Evolutionary conservation across 768 basidiomycete species (phyloP).

Genomic region (Kwoniella shandongensis): DNA sequence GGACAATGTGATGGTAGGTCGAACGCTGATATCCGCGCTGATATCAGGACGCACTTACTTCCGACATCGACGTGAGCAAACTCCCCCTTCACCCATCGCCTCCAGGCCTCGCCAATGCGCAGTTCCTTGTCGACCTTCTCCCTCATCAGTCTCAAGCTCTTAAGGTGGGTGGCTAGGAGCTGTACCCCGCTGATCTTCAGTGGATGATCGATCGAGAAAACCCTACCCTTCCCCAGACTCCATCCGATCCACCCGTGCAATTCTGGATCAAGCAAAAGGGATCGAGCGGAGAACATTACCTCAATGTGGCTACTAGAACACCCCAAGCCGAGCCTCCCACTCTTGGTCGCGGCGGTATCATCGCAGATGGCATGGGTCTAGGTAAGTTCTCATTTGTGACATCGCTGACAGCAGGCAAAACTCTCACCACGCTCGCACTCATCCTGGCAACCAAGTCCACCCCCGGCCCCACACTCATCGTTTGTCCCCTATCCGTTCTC

Average conservation of each 20-base stretch:
- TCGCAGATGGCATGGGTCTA: conserved; percentile 85
- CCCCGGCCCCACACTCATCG: conserved; percentile 67
- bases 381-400: conserved; percentile 52
- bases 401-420: conserved; percentile 66
- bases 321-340: conserved; percentile 64
- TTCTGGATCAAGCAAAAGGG: conserved; percentile 66
- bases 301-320: conserved; percentile 79
- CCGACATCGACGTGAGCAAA: conserved; percentile 63
- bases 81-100: conserved; percentile 71
- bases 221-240: conserved; percentile 68
- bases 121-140: conserved; percentile 70
- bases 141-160: conserved; percentile 65
- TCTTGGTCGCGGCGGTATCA: conserved; percentile 80
- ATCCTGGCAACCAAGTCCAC: conserved; percentile 68
- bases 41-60: conserved; percentile 43
- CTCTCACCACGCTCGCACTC: conserved; percentile 80
- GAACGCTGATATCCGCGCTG: not conserved
- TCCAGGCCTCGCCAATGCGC: conserved; percentile 66
- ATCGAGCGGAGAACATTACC: conserved; percentile 60
- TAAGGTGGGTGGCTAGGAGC: conserved; percentile 20
- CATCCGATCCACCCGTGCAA: conserved; percentile 73
- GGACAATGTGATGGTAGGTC: conserved; percentile 51
- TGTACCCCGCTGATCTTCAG: conserved; percentile 38
- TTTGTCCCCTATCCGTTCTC: conserved; percentile 44
- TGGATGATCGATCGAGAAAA: conserved; percentile 84